Percentiles rank a stretch among this genome's conserved stretches.
These are phyloP conservation scores for Phtheirospermum japonicum DNA, from an alignment of 257 asterid genomes.

Conservation along the genomic window DNA sequence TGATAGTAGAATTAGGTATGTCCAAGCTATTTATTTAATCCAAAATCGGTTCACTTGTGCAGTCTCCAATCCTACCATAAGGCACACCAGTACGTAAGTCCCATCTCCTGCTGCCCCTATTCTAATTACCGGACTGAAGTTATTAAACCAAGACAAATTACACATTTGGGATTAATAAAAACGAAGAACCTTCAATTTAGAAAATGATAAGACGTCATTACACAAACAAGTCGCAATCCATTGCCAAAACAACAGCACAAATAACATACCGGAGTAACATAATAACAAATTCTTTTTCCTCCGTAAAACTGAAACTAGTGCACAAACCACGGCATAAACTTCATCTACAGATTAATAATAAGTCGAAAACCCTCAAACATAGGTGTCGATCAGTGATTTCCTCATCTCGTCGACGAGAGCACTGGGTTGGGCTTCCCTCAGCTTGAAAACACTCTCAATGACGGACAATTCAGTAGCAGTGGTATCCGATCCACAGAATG, in stretches of 20 bases:
- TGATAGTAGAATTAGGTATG: too few relatives aligned
- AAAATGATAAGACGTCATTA: too few relatives aligned
- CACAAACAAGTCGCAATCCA: too few relatives aligned
- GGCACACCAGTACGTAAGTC: too few relatives aligned
- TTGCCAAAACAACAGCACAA: not conserved
- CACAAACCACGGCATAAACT: not conserved
- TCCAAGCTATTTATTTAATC: too few relatives aligned
- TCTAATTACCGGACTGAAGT: too few relatives aligned
- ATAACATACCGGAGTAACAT: not conserved
- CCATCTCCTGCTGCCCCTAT: too few relatives aligned
- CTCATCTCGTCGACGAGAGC: slow-evolving; percentile 85
- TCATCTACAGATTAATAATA: not conserved
- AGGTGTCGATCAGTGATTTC: slow-evolving; percentile 75
- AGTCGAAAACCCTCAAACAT: slow-evolving; percentile 33
- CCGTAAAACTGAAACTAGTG: not conserved
- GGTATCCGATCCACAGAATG: slow-evolving; percentile 90
- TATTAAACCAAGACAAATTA: too few relatives aligned
- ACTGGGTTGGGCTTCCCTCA: slow-evolving; percentile 85
- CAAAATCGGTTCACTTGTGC: too few relatives aligned
- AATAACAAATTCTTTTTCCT: not conserved
- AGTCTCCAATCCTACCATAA: too few relatives aligned
- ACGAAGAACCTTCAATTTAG: too few relatives aligned
- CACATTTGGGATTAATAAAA: too few relatives aligned
- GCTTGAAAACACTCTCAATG: slow-evolving; percentile 74
- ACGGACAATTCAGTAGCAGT: slow-evolving; percentile 91